Conservation (phyloP, 805 yeast genomes). For the Ogataea parapolymorpha region DNA sequence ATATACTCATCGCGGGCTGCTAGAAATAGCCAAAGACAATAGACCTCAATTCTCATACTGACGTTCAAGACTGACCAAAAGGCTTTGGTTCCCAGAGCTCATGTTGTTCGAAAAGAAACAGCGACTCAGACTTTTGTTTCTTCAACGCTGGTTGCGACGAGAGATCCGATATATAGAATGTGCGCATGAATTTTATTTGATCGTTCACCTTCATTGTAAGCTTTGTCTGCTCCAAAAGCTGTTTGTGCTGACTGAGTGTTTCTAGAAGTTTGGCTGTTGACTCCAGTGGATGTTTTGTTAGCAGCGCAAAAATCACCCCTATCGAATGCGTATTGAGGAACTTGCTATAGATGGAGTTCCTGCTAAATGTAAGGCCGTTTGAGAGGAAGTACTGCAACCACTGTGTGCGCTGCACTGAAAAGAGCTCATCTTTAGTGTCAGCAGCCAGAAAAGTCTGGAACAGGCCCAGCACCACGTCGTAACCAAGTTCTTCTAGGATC, state of each 20-base stretch:
- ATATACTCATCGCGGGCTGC: conserved; percentile 28
- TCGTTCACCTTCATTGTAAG: conserved; percentile 14
- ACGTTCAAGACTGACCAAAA: conserved; percentile 38
- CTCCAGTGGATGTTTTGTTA: conserved; percentile 12
- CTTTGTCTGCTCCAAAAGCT: conserved; percentile 6
- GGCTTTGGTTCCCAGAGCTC: conserved; percentile 51
- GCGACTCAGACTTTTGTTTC: conserved; percentile 1
- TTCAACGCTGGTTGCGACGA: conserved; percentile 5
- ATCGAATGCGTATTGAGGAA: conserved; percentile 18
- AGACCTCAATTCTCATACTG: not conserved
- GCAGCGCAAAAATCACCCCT: conserved; percentile 5
- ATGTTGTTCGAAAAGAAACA: conserved; percentile 32
- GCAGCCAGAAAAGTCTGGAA: conserved; percentile 15
- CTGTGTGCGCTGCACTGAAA: conserved; percentile 15
- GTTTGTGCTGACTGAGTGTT: conserved; percentile 8
- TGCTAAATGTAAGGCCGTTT: conserved; percentile 17
- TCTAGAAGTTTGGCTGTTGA: conserved; percentile 6
- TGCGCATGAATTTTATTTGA: conserved; percentile 21
- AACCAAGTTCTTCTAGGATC: conserved; percentile 20
- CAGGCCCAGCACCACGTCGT: conserved; percentile 14
- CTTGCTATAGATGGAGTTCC: conserved; percentile 20
- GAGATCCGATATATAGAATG: conserved; percentile 21
- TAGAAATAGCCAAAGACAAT: conserved; percentile 18
- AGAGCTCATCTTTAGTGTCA: conserved; percentile 3
- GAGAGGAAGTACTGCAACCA: conserved; percentile 28